A percentile compares a stretch with the other conserved stretches of the same genome.
These are phyloP conservation scores for Sporothrix inflata DNA, from an alignment of 2,329 filamentous ascomycete species.

Conservation along the genomic window DNA sequence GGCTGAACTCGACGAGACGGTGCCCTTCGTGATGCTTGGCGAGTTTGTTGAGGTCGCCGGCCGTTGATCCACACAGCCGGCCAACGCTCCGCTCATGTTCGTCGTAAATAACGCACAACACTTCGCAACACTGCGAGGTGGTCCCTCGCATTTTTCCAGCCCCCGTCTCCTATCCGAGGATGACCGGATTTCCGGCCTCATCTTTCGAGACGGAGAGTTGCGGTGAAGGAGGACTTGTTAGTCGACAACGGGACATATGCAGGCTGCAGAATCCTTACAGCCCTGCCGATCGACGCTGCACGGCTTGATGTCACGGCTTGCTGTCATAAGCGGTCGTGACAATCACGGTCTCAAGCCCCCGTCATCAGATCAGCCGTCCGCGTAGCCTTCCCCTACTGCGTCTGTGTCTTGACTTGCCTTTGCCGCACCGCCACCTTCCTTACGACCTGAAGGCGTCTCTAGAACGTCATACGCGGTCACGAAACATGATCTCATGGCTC, in stretches of 20 bases:
- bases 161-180: background rate
- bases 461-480: background rate
- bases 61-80: background rate
- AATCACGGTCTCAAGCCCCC: background rate
- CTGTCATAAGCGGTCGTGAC: background rate
- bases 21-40: slow-evolving; percentile 1
- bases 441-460: too few relatives aligned
- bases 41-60: background rate
- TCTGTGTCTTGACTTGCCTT: background rate
- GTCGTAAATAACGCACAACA: background rate
- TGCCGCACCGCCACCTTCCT: too few relatives aligned
- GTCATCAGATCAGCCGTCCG: background rate
- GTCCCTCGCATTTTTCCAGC: background rate
- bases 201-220: background rate
- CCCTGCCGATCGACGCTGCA: background rate
- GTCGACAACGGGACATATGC: background rate
- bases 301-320: background rate
- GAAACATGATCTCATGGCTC: slow-evolving; percentile 14
- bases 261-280: background rate
- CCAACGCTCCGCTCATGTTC: background rate
- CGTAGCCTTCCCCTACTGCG: background rate
- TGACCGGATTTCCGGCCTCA: background rate
- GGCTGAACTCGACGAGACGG: background rate
- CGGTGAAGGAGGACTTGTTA: background rate
- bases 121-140: background rate